These are phyloP conservation scores for Plectosphaerella cucumerina DNA, from an alignment of 2,329 filamentous ascomycete genomes.

Conservation along the genomic window DNA sequence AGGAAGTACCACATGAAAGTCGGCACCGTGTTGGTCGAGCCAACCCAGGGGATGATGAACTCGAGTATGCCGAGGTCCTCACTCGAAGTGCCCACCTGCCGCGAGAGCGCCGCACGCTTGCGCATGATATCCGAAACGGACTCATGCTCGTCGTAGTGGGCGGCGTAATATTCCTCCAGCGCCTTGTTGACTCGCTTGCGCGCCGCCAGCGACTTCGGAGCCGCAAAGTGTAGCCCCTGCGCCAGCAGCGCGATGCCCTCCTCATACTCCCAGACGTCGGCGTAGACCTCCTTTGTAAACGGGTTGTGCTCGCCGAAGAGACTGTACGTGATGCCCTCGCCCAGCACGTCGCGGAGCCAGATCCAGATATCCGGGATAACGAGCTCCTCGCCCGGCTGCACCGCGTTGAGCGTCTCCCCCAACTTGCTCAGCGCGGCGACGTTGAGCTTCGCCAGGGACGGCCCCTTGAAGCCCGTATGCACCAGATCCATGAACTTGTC, in stretches of 20 bases:
- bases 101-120: slow-evolving; percentile 19
- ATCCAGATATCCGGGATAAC: slow-evolving; percentile 26
- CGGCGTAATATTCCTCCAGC: slow-evolving; percentile 25
- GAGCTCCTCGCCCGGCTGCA: slow-evolving; percentile 11
- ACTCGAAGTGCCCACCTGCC: slow-evolving; percentile 21
- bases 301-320: slow-evolving; percentile 41
- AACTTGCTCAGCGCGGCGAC: slow-evolving; percentile 28
- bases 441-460: slow-evolving; percentile 28
- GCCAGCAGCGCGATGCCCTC: slow-evolving; percentile 20
- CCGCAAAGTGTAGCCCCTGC: slow-evolving; percentile 18
- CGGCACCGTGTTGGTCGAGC: slow-evolving; percentile 30
- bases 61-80: slow-evolving; percentile 24
- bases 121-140: slow-evolving; percentile 23
- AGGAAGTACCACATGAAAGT: slow-evolving; percentile 30
- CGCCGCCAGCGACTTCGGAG: slow-evolving; percentile 18
- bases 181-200: slow-evolving; percentile 15
- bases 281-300: slow-evolving; percentile 25
- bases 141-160: slow-evolving; percentile 16
- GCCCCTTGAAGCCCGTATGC: slow-evolving; percentile 24
- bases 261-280: slow-evolving; percentile 16
- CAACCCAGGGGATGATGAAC: slow-evolving; percentile 22
- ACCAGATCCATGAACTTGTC: slow-evolving; percentile 28
- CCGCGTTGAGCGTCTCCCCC: slow-evolving; percentile 18
- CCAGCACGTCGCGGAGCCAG: slow-evolving; percentile 33
- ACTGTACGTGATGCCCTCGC: slow-evolving; percentile 29